A percentile compares a stretch with the other conserved stretches of the same genome.
Conservation (phyloP, 2,329 filamentous ascomycete genomes). For the Periconia sp. region DNA sequence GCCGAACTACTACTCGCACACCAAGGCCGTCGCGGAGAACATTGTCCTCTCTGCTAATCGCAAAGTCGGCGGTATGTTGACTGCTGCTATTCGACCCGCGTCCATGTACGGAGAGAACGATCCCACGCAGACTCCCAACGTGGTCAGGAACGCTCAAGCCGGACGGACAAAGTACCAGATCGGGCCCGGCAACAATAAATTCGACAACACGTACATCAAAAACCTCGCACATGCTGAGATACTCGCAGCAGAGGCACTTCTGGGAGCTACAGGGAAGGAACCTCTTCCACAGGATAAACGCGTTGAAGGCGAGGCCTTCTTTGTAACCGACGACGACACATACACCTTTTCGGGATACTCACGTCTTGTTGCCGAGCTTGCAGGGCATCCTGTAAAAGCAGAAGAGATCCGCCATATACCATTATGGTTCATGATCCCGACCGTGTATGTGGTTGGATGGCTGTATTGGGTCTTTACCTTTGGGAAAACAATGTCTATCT, state of each 20-base stretch:
- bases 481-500: conserved; percentile 5
- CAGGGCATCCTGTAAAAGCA: conserved; percentile 6
- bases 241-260: conserved; percentile 9
- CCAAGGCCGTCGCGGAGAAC: conserved; percentile 22
- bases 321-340: conserved; percentile 17
- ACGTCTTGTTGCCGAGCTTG: conserved; percentile 2
- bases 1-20: conserved; percentile 18
- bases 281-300: not conserved
- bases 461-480: conserved; percentile 9
- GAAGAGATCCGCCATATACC: conserved; percentile 8
- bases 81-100: conserved; percentile 13
- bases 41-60: conserved; percentile 17
- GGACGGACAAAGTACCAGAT: conserved; percentile 5
- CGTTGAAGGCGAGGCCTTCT: conserved; percentile 16
- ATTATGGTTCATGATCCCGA: not conserved
- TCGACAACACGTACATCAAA: conserved; percentile 17
- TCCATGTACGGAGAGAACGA: conserved; percentile 17
- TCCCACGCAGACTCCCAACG: not conserved
- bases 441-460: conserved; percentile 9
- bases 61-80: conserved; percentile 4
- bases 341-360: conserved; percentile 14
- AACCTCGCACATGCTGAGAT: conserved; percentile 16
- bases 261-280: not conserved
- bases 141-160: conserved; percentile 3
- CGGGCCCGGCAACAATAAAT: conserved; percentile 9